phyloP scores from a whole-genome alignment of 805 yeast genomes.

The Wickerhamia fluorescens region DNA sequence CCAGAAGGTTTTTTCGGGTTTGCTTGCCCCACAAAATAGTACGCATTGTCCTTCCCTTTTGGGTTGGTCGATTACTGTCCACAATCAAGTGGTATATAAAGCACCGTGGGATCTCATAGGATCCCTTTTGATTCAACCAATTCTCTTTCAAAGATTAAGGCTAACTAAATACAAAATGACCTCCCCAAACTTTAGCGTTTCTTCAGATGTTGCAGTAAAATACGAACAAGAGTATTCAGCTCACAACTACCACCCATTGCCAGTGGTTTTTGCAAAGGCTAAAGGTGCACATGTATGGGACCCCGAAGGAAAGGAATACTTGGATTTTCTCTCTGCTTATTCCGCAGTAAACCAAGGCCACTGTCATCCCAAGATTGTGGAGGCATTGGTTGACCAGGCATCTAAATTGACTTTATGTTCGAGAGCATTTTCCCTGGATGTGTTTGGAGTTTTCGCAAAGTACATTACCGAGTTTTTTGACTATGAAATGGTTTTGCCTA shows the following conservation, averaged over 20 bases:
- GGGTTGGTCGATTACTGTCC: no score
- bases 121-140: no score
- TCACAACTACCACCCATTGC: slow-evolving; percentile 94
- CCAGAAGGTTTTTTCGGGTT: no score
- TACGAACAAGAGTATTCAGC: slow-evolving; percentile 83
- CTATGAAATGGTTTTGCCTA: slow-evolving; percentile 90
- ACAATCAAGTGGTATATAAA: no score
- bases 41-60: no score
- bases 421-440: slow-evolving; percentile 87
- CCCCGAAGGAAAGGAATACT: slow-evolving; percentile 91
- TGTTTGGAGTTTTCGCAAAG: slow-evolving; percentile 81
- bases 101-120: no score
- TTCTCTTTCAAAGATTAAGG: no score
- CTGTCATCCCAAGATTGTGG: slow-evolving; percentile 88
- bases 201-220: slow-evolving; percentile 57
- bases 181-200: slow-evolving; percentile 44
- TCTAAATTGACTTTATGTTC: slow-evolving; percentile 77
- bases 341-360: slow-evolving; percentile 98
- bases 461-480: slow-evolving; percentile 81
- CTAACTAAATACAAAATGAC: no score
- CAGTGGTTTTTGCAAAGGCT: slow-evolving; percentile 86
- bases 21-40: no score
- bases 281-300: slow-evolving; percentile 95
- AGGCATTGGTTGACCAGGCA: slow-evolving; percentile 84
- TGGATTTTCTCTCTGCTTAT: slow-evolving; percentile 90